Evolutionary conservation across 192 early-diverging fungal genomes (phyloP).

Genomic region (Jimgerdemannia lactiflua): DNA sequence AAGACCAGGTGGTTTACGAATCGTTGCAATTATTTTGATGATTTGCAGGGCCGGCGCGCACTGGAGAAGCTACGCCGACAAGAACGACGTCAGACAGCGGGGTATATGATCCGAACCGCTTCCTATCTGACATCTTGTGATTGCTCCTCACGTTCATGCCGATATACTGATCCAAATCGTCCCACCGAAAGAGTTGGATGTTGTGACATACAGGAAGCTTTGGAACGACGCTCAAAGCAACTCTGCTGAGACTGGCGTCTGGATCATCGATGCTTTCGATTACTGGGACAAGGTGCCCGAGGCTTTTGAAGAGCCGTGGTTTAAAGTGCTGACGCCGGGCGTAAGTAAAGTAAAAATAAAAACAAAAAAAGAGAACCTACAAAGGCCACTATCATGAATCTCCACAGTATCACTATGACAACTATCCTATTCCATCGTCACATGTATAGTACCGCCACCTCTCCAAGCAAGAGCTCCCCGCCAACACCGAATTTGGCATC

Average conservation of each 20-base stretch:
- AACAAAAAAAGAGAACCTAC: background rate
- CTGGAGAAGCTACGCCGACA: constrained; percentile 1
- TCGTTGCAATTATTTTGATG: no score
- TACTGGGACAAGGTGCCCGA: constrained; percentile 52
- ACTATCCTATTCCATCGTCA: background rate
- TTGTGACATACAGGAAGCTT: constrained; percentile 31
- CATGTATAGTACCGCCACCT: constrained; percentile 39
- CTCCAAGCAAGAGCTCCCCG: constrained; percentile 44
- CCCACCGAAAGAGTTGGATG: constrained; percentile 26
- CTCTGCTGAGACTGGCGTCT: constrained; percentile 42
- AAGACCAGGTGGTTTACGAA: no score
- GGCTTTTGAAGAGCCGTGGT: constrained; percentile 62
- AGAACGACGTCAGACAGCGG: background rate
- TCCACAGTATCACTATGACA: background rate
- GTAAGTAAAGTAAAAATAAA: constrained; percentile 22
- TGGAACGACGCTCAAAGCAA: constrained; percentile 29
- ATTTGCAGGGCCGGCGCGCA: constrained; percentile 4
- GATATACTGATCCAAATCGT: constrained; percentile 4
- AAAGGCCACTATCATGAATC: background rate
- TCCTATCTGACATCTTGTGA: background rate
- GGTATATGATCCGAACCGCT: constrained; percentile 1
- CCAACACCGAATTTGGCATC: constrained; percentile 53
- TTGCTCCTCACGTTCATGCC: no score
- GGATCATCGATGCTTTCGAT: constrained; percentile 48
- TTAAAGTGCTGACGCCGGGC: constrained; percentile 44